Conservation (phyloP, 768 basidiomycete species). For the Mycena epipterygia region DNA sequence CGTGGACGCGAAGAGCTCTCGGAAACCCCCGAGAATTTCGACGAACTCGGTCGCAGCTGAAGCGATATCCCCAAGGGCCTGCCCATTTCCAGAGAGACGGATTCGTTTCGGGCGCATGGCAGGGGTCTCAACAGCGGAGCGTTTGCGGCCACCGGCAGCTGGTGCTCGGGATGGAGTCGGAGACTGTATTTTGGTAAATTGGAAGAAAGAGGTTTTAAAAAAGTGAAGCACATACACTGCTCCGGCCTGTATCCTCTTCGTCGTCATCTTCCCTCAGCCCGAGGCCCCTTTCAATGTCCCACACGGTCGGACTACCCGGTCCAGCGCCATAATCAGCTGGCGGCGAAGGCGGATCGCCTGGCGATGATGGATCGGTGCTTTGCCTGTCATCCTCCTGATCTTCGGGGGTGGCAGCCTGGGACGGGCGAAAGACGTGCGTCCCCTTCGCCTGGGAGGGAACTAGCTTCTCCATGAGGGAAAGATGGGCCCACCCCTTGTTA, state of each 20-base stretch:
- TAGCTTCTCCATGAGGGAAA: conserved; percentile 26
- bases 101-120: no score
- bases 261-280: no score
- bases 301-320: no score
- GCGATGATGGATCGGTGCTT: no score
- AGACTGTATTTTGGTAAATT: not conserved
- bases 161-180: not conserved
- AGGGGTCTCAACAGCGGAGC: not conserved
- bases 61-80: not conserved
- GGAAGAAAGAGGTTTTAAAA: no score
- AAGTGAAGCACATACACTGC: no score
- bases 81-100: not conserved
- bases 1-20: no score
- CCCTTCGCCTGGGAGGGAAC: conserved; percentile 27
- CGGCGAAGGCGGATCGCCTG: no score
- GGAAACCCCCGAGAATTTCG: not conserved
- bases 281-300: no score
- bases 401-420: not conserved
- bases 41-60: not conserved
- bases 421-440: conserved; percentile 25
- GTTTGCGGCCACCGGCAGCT: not conserved
- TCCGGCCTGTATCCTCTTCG: no score
- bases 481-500: conserved; percentile 42
- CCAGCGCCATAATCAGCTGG: no score
- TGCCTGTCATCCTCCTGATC: not conserved